Conservation (phyloP, 306 rosid genomes). For the Urtica urens region DNA sequence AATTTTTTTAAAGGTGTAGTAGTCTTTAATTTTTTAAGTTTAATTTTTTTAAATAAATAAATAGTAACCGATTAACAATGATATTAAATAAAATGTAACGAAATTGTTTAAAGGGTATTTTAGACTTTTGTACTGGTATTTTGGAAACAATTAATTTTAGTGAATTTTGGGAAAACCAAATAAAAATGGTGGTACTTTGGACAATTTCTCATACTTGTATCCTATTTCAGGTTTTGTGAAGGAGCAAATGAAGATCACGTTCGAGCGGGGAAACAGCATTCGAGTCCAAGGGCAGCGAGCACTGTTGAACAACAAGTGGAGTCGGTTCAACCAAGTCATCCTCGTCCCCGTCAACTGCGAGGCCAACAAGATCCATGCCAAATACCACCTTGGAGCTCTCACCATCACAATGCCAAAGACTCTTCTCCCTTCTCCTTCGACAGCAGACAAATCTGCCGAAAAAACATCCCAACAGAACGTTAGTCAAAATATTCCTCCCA, state of each 20-base stretch:
- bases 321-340: constrained; percentile 25
- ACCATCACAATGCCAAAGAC: constrained; percentile 36
- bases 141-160: no score
- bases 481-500: not conserved
- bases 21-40: no score
- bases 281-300: constrained; percentile 43
- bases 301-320: constrained; percentile 21
- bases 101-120: no score
- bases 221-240: constrained; percentile 34
- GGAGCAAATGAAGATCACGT: constrained; percentile 26
- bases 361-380: constrained; percentile 19
- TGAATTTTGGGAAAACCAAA: no score
- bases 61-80: no score
- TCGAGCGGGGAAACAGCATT: constrained; percentile 1
- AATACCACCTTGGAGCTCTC: constrained; percentile 25
- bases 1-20: no score
- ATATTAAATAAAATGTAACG: no score
- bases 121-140: no score
- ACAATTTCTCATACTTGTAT: no score
- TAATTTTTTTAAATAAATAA: no score
- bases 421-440: constrained; percentile 7
- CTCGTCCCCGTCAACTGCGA: constrained; percentile 27
- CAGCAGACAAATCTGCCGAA: constrained; percentile 11
- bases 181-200: no score
- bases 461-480: constrained; percentile 10